A percentile compares a stretch with the other conserved stretches of the same genome.
phyloP scores from a whole-genome alignment of 176 grass and related monocot species.

The Musa schizocarpa region DNA sequence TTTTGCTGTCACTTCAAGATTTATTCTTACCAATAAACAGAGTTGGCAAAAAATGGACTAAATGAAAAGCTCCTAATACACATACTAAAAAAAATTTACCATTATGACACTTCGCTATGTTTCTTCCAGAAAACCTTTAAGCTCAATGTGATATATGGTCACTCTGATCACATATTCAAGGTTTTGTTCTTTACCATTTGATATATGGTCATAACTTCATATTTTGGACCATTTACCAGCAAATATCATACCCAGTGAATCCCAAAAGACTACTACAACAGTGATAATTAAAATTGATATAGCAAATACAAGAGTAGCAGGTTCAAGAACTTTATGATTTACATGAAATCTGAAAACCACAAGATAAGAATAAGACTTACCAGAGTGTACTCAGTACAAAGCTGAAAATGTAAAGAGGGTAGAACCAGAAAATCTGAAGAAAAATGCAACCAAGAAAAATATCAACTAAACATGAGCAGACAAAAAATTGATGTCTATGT shows the following conservation, averaged over 20 bases:
- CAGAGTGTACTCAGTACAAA: constrained; percentile 74
- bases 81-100: no score
- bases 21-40: no score
- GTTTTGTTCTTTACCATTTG: no score
- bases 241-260: not conserved
- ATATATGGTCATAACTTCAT: not conserved
- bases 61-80: no score
- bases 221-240: not conserved
- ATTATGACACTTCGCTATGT: no score
- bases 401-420: constrained; percentile 93
- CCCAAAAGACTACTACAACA: not conserved
- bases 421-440: constrained; percentile 90
- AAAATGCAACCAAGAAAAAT: constrained; percentile 4
- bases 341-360: constrained; percentile 1
- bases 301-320: not conserved
- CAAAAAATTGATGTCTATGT: not conserved
- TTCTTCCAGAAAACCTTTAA: no score
- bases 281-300: not conserved
- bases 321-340: constrained; percentile 3
- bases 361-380: constrained; percentile 36
- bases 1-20: no score
- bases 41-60: no score
- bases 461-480: not conserved
- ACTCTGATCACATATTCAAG: no score
- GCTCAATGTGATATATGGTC: no score